Percentiles rank a stretch among this genome's conserved stretches.
Conservation (phyloP, 495 filamentous ascomycete species). For the Lichenothelia convexa region DNA sequence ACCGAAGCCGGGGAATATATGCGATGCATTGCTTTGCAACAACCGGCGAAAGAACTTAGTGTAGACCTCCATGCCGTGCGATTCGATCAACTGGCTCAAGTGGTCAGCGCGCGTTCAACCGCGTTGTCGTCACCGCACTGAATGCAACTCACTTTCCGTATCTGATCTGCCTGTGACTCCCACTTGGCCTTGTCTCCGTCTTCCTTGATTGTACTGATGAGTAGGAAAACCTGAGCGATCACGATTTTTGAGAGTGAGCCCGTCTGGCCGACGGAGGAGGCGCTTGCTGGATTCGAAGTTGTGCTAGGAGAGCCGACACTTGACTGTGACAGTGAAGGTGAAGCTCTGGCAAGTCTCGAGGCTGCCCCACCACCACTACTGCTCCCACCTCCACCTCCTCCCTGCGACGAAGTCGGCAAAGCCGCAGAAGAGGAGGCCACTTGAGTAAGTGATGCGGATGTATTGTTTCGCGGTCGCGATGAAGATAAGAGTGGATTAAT, state of each 20-base stretch:
- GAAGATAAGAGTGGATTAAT: conserved; percentile 36
- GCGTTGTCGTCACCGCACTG: conserved; percentile 1
- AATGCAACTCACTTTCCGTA: conserved; percentile 54
- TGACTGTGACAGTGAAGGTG: conserved; percentile 42
- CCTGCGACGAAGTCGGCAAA: conserved; percentile 29
- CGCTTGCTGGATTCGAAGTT: conserved; percentile 26
- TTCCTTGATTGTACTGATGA: conserved; percentile 85
- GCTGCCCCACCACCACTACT: conserved; percentile 37
- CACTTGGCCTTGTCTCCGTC: conserved; percentile 82
- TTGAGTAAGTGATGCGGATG: conserved; percentile 39
- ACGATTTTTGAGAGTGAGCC: conserved; percentile 57
- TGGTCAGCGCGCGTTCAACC: conserved; percentile 2
- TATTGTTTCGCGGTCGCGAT: conserved; percentile 39
- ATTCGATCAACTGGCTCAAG: conserved; percentile 55
- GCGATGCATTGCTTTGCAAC: conserved; percentile 62
- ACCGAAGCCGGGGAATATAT: conserved; percentile 63
- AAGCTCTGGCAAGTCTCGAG: conserved; percentile 41
- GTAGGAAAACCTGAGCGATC: conserved; percentile 82
- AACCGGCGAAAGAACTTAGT: conserved; percentile 81
- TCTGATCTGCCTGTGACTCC: conserved; percentile 77
- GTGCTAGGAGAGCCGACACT: conserved; percentile 44
- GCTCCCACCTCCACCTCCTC: conserved; percentile 30
- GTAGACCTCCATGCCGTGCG: conserved; percentile 94
- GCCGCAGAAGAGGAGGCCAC: conserved; percentile 43
- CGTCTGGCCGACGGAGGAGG: conserved; percentile 11